phyloP scores from a whole-genome alignment of 176 grass and related monocot genomes.

The Saccharum spontaneum region DNA sequence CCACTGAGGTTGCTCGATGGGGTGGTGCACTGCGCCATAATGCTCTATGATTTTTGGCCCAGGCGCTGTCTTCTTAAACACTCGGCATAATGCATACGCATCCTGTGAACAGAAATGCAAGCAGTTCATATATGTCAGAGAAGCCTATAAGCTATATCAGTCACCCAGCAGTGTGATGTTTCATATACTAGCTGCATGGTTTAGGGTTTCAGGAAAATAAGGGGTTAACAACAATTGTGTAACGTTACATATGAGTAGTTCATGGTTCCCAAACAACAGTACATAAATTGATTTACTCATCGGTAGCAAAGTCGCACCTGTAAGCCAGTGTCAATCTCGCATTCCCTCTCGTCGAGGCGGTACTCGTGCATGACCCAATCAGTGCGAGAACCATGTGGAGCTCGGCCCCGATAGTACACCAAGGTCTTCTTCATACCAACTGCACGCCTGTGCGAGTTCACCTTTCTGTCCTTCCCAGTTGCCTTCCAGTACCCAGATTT shows the following conservation, averaged over 20 bases:
- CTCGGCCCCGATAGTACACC: conserved; percentile 92
- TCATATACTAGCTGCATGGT: not conserved
- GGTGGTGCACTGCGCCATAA: conserved; percentile 52
- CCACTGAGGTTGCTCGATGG: conserved; percentile 57
- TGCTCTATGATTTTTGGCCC: conserved; percentile 86
- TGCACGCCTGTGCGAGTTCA: conserved; percentile 70
- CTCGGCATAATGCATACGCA: conserved; percentile 84
- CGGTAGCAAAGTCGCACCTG: conserved; percentile 48
- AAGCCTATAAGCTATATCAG: not conserved
- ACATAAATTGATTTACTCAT: not conserved
- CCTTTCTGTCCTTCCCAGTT: conserved; percentile 89
- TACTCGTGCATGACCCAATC: conserved; percentile 99
- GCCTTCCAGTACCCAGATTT: conserved; percentile 99
- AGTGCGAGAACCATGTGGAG: conserved; percentile 89
- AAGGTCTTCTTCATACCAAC: conserved; percentile 97
- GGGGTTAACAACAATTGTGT: not conserved
- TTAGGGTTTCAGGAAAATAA: conserved; percentile 7
- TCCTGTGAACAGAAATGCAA: conserved; percentile 55
- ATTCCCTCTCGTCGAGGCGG: conserved; percentile 93
- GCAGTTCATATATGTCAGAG: not conserved
- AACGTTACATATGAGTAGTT: not conserved
- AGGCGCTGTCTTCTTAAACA: conserved; percentile 90
- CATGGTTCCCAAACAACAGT: not conserved
- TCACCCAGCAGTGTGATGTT: not conserved
- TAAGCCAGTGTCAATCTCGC: conserved; percentile 71